Evolutionary conservation across 768 basidiomycete genomes (phyloP).

Genomic region (Paxillus involutus): DNA sequence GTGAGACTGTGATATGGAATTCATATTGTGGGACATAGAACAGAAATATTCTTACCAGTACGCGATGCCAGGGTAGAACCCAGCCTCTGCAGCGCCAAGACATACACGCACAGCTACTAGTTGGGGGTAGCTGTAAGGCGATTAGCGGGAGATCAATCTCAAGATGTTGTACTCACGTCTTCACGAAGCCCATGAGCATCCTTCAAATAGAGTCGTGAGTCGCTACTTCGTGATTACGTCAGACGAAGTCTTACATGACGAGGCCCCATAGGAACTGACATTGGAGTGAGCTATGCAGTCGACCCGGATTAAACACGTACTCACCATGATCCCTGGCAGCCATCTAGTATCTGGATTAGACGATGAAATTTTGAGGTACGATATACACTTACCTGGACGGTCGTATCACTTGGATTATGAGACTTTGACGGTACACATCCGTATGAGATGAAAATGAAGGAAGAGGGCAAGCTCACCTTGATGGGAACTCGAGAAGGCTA

Average conservation of each 20-base stretch:
- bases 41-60: slow-evolving; percentile 54
- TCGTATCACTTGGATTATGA: slow-evolving; percentile 55
- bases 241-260: slow-evolving; percentile 46
- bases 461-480: slow-evolving; percentile 45
- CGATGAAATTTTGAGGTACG: neutral
- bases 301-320: slow-evolving; percentile 26
- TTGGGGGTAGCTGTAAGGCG: slow-evolving; percentile 53
- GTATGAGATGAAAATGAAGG: neutral
- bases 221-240: neutral
- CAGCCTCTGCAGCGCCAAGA: no score
- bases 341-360: slow-evolving; percentile 37
- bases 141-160: neutral
- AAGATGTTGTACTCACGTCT: slow-evolving; percentile 40
- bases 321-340: slow-evolving; percentile 65
- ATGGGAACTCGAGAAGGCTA: slow-evolving; percentile 56
- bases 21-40: no score
- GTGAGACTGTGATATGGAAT: slow-evolving; percentile 42
- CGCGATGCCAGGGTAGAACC: slow-evolving; percentile 53
- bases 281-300: neutral
- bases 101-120: slow-evolving; percentile 60
- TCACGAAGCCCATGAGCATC: slow-evolving; percentile 67
- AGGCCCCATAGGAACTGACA: slow-evolving; percentile 59
- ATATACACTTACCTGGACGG: slow-evolving; percentile 48
- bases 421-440: neutral
- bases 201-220: slow-evolving; percentile 27